A percentile compares a stretch with the other conserved stretches of the same genome.
These are phyloP conservation scores for Metschnikowia santaceciliae DNA, from an alignment of 805 yeast species.

Conservation along the genomic window DNA sequence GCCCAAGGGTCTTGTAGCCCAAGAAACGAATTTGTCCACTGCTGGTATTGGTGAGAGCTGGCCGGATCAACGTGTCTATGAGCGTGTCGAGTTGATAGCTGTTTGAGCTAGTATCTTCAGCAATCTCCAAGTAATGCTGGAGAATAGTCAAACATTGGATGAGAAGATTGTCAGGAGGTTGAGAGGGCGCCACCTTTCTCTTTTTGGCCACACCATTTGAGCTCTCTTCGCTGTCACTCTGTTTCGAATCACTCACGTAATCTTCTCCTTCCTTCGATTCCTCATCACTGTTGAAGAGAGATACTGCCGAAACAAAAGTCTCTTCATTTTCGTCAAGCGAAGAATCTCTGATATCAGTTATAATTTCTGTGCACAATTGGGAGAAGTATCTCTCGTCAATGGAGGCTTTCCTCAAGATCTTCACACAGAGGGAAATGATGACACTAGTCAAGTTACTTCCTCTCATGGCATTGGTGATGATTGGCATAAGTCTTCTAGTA, in stretches of 20 bases:
- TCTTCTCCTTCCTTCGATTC: conserved; percentile 22
- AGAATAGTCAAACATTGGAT: conserved; percentile 66
- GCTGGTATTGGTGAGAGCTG: conserved; percentile 54
- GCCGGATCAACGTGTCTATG: conserved; percentile 71
- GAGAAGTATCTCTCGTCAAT: conserved; percentile 81
- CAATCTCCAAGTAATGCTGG: conserved; percentile 63
- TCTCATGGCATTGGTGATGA: conserved; percentile 48
- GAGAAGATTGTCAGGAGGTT: conserved; percentile 45
- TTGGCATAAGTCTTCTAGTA: conserved; percentile 64
- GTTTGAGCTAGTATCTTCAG: conserved; percentile 59
- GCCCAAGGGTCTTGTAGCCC: conserved; percentile 74
- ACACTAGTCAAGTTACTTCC: conserved; percentile 53
- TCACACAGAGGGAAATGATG: conserved; percentile 52
- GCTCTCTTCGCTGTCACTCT: conserved; percentile 24
- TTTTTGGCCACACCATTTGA: conserved; percentile 30
- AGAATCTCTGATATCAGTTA: conserved; percentile 78
- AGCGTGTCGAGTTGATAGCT: conserved; percentile 66
- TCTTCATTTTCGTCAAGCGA: conserved; percentile 39
- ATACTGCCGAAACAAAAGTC: conserved; percentile 25
- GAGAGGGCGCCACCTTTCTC: conserved; percentile 35
- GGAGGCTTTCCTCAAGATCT: conserved; percentile 66
- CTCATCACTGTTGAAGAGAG: conserved; percentile 20
- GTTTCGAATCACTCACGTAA: conserved; percentile 21
- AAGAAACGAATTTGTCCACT: conserved; percentile 52
- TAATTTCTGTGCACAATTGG: conserved; percentile 78